Percentiles rank a stretch among this genome's conserved stretches.
These are phyloP conservation scores for Piper longum DNA, from an alignment of 164 flowering plant species.

Conservation along the genomic window DNA sequence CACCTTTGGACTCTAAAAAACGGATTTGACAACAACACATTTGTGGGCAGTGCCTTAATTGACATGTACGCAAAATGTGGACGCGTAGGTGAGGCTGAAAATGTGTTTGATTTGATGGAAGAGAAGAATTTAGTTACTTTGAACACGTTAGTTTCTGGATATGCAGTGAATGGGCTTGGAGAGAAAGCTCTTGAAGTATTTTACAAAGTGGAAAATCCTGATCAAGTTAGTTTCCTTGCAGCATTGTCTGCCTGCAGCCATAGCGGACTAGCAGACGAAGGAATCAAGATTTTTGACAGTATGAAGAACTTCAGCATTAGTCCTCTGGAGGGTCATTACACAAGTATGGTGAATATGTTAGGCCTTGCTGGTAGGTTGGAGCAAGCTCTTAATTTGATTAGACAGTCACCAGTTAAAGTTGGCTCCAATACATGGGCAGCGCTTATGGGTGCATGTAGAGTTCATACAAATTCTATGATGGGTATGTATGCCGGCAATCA, in stretches of 20 bases:
- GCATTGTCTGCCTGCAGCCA: conserved; percentile 24
- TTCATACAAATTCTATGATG: conserved; percentile 11
- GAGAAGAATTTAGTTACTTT: conserved; percentile 17
- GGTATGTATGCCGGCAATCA: conserved; percentile 11
- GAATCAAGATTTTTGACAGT: conserved; percentile 17
- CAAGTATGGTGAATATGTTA: conserved; percentile 22
- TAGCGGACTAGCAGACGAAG: conserved; percentile 20
- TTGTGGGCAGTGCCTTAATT: conserved; percentile 21
- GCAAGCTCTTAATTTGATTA: conserved; percentile 15
- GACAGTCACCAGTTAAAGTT: conserved; percentile 10
- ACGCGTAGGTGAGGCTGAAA: conserved; percentile 10
- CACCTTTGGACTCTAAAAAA: conserved; percentile 16
- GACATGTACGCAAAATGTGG: conserved; percentile 26
- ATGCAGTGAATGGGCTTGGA: conserved; percentile 19
- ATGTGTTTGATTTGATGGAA: conserved; percentile 13
- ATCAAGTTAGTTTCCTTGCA: conserved; percentile 16
- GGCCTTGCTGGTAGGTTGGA: conserved; percentile 16
- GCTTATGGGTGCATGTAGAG: conserved; percentile 19
- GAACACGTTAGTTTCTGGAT: conserved; percentile 19
- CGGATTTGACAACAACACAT: conserved; percentile 13
- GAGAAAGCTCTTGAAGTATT: conserved; percentile 16
- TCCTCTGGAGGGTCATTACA: conserved; percentile 14
- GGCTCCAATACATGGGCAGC: conserved; percentile 18
- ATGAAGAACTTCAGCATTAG: conserved; percentile 12
- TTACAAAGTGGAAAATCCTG: conserved; percentile 14